phyloP scores from a whole-genome alignment of 129 eudicot species.

The Flaveria brownii region DNA sequence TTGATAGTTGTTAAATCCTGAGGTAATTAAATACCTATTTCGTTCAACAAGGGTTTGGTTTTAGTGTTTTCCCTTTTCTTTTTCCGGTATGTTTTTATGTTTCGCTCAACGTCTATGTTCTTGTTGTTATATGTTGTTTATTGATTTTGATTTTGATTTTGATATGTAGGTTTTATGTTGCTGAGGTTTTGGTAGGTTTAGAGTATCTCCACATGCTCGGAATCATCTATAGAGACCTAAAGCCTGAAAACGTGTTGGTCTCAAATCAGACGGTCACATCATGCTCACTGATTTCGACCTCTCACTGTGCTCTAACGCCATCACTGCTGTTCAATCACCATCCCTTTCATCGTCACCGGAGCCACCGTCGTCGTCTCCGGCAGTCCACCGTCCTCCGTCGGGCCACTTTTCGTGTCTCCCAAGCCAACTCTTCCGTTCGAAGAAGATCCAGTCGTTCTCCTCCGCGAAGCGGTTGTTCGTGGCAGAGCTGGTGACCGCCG shows the following conservation, averaged over 20 bases:
- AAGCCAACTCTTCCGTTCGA: constrained; percentile 75
- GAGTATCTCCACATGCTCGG: constrained; percentile 96
- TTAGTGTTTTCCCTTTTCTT: too few relatives aligned
- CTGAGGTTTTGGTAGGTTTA: constrained; percentile 87
- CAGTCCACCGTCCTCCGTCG: constrained; percentile 20
- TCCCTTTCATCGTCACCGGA: constrained; percentile 42
- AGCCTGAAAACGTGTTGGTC: constrained; percentile 93
- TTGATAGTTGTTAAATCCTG: too few relatives aligned
- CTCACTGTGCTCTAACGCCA: constrained; percentile 76
- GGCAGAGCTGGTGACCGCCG: constrained; percentile 90
- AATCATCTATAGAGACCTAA: constrained; percentile 88
- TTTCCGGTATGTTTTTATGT: too few relatives aligned
- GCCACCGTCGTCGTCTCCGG: constrained; percentile 42
- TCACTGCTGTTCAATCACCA: constrained; percentile 85
- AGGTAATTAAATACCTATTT: too few relatives aligned
- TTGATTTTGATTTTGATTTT: constrained; percentile 14
- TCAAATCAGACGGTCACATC: constrained; percentile 98
- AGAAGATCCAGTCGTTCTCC: constrained; percentile 58
- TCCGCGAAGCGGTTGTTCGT: constrained; percentile 58
- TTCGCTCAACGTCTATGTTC: too few relatives aligned
- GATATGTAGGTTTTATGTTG: constrained; percentile 80
- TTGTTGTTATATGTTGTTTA: too few relatives aligned
- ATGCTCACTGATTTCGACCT: constrained; percentile 98
- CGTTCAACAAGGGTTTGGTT: too few relatives aligned
- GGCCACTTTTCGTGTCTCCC: constrained; percentile 59